Base-by-base conservation (phyloP, 208 protist species). In the Crithidia mellificae region DNA sequence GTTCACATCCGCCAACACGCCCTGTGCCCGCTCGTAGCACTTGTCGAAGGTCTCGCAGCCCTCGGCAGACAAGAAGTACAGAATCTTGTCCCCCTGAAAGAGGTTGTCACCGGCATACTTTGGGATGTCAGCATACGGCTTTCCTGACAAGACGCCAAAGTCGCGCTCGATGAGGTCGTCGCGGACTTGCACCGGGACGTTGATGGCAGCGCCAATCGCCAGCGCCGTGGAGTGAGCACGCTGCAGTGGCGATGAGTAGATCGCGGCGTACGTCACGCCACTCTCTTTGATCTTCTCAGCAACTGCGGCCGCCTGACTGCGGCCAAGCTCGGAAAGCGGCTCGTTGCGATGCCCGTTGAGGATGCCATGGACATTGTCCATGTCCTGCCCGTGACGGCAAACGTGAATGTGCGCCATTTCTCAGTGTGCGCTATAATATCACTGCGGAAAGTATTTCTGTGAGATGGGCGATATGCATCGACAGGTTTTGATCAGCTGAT, bases 301-400 rank as follows among this genome's bases (percentile, higher is more conserved):
- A 19, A 93, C 68, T 15, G 50, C 44, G 9, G 34, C 70, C 12
- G 92, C 92, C 76, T 97, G 92, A 20, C 75, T 20, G 12, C 72
- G 54, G 1, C 92, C 92, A 4, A 94, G 74, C 7, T 72, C 63
- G 0, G 92, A 91, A 12, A 97, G 74, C 2, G 90, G 88, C 32
- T 86, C 62, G 63, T 97, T 73, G 17, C 92, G 81, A 70, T 94
- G 92, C 0, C 92, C 92, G 50, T 97, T 97, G 9, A 97, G 74
- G 46, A 95, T 57, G 29, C 90, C 85, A 0, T 76, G 67, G 11
- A 63, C 77, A 68, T 97, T 97, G 73, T 97, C 90, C 63, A 88
- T 68, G 71, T 97, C 88, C 68, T 97, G 90, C n/a, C 92, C 92
- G 62, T 97, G 92, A 29, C 92, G 80, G 68, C 90, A 94, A 0